These are phyloP conservation scores for Kodamaea arcana DNA, from an alignment of 1,139 yeast species.

Conservation along the genomic window DNA sequence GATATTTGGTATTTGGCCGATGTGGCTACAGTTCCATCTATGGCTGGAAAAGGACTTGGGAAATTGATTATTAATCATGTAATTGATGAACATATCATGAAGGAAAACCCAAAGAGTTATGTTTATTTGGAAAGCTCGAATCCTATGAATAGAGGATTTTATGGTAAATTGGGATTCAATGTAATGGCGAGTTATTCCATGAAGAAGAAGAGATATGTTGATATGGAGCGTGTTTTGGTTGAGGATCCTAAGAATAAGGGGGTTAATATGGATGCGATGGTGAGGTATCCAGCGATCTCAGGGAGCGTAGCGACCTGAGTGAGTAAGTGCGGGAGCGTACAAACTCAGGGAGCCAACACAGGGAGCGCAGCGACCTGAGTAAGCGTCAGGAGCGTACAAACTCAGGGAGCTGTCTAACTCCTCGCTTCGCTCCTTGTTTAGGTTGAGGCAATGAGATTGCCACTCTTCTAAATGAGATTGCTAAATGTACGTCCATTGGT, in stretches of 20 bases:
- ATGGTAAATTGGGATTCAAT: conserved; percentile 46
- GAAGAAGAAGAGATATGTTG: conserved; percentile 23
- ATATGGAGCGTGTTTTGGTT: conserved; percentile 15
- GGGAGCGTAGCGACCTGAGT: too few relatives aligned
- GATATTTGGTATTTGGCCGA: conserved; percentile 40
- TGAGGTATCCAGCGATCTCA: conserved; percentile 10
- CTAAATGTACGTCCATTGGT: too few relatives aligned
- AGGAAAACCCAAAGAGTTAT: conserved; percentile 9
- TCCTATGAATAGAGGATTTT: conserved; percentile 46
- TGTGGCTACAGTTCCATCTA: conserved; percentile 36
- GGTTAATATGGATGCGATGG: conserved; percentile 40
- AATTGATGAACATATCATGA: conserved; percentile 13
- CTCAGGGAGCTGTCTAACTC: too few relatives aligned
- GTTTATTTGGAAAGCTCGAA: conserved; percentile 49
- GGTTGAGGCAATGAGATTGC: too few relatives aligned
- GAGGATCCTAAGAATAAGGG: conserved; percentile 21
- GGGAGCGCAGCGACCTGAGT: too few relatives aligned
- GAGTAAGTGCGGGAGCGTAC: too few relatives aligned
- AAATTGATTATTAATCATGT: conserved; percentile 29
- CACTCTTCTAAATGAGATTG: too few relatives aligned
- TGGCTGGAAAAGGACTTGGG: conserved; percentile 41
- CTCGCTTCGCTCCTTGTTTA: too few relatives aligned
- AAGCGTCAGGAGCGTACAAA: too few relatives aligned
- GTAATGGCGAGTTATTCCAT: conserved; percentile 43
- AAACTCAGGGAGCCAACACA: too few relatives aligned